Conservation (phyloP, 257 asterid species). For the Haberlea rhodopensis region DNA sequence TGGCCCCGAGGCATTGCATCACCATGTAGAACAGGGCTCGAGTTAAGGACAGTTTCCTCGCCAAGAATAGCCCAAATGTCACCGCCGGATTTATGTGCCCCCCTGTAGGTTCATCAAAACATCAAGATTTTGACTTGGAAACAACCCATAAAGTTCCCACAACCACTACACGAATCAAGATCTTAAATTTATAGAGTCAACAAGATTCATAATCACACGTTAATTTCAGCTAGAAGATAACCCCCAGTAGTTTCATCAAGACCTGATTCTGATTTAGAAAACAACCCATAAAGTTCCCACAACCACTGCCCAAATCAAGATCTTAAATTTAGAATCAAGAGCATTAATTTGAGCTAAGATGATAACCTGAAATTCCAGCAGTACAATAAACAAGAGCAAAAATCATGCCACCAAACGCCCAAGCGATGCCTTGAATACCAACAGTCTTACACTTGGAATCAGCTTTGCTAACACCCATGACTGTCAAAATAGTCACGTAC, state of each 20-base stretch:
- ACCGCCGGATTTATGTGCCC: constrained; percentile 50
- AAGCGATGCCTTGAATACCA: constrained; percentile 52
- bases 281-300: no score
- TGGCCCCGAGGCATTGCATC: constrained; percentile 46
- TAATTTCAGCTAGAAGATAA: no score
- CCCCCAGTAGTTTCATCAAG: no score
- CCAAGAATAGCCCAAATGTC: constrained; percentile 43
- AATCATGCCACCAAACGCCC: constrained; percentile 58
- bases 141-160: neutral
- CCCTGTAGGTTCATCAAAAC: constrained; percentile 23
- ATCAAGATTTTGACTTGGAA: no score
- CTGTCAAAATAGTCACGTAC: constrained; percentile 38
- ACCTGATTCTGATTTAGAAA: no score
- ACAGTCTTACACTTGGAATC: constrained; percentile 43
- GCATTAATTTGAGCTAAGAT: neutral
- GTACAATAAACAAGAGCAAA: constrained; percentile 54
- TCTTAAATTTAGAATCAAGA: neutral
- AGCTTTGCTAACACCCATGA: constrained; percentile 43
- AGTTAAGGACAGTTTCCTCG: constrained; percentile 37
- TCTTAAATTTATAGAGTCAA: no score
- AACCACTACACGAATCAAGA: neutral
- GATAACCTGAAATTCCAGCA: constrained; percentile 42
- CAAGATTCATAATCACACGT: no score
- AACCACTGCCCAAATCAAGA: no score
- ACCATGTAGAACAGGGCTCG: constrained; percentile 41